These are phyloP conservation scores for Globisporangium heterothallicum DNA, from an alignment of 352 stramenopile species.

Conservation along the genomic window DNA sequence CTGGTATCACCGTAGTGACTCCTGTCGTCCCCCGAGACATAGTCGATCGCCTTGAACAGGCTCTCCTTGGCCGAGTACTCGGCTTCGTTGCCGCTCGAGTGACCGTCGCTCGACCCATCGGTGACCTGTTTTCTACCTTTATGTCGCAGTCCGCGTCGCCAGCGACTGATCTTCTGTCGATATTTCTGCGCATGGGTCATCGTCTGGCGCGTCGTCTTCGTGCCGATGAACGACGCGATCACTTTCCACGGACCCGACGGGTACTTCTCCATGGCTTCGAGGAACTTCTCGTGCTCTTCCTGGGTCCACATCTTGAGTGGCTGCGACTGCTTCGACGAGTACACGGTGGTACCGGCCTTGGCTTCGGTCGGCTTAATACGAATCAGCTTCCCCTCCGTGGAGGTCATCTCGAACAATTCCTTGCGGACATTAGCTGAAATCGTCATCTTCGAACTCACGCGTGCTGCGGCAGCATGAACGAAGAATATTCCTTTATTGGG, in stretches of 20 bases:
- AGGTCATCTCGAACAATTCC: constrained; percentile 81
- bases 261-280: constrained; percentile 85
- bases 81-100: constrained; percentile 34
- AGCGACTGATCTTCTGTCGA: constrained; percentile 80
- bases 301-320: constrained; percentile 84
- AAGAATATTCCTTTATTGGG: constrained; percentile 15
- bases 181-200: constrained; percentile 86
- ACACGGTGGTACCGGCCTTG: constrained; percentile 79
- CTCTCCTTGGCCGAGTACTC: constrained; percentile 54
- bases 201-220: constrained; percentile 92
- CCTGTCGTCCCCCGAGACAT: constrained; percentile 53
- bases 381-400: constrained; percentile 74
- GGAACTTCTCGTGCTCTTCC: constrained; percentile 83
- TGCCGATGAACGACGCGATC: constrained; percentile 76
- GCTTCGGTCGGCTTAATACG: constrained; percentile 80
- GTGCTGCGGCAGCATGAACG: constrained; percentile 8
- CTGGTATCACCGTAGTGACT: constrained; percentile 21
- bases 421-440: constrained; percentile 83
- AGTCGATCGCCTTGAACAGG: constrained; percentile 59
- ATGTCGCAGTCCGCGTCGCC: constrained; percentile 68
- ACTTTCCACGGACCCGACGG: constrained; percentile 76
- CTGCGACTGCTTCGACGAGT: constrained; percentile 80
- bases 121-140: constrained; percentile 67
- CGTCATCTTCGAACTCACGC: constrained; percentile 48
- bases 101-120: constrained; percentile 20